Conservation (phyloP, 2,329 filamentous ascomycete genomes). For the Penicillium concentricum region DNA sequence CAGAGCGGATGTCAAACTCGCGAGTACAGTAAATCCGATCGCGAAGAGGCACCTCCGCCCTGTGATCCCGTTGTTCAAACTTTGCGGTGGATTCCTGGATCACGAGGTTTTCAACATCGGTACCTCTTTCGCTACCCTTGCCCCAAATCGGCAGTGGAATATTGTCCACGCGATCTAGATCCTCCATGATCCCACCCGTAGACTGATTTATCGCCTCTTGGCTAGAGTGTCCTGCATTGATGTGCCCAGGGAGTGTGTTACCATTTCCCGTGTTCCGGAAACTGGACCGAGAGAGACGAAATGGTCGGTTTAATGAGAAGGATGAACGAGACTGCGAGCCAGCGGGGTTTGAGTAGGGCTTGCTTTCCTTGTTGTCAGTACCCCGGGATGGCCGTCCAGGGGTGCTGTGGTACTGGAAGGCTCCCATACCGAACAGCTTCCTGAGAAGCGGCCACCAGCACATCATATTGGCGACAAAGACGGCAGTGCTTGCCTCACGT, state of each 20-base stretch:
- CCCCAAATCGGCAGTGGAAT: not conserved
- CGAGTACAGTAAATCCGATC: not conserved
- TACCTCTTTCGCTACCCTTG: not conserved
- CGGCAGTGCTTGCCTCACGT: constrained; percentile 39
- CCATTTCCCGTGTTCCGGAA: not conserved
- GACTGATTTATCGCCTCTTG: not conserved
- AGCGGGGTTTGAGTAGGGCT: not conserved
- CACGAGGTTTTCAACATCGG: not conserved
- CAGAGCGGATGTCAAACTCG: not conserved
- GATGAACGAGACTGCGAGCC: not conserved
- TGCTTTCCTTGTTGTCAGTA: constrained; percentile 8
- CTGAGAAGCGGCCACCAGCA: constrained; percentile 32
- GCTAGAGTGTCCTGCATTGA: not conserved
- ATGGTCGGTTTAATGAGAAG: not conserved
- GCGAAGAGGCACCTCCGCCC: not conserved
- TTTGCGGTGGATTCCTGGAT: not conserved
- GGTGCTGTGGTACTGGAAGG: constrained; percentile 27
- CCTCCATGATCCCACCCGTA: not conserved
- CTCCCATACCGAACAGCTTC: constrained; percentile 28
- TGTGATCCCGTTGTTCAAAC: not conserved
- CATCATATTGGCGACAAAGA: constrained; percentile 49
- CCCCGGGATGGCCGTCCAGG: constrained; percentile 16
- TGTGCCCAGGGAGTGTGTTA: not conserved
- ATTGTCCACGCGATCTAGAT: not conserved
- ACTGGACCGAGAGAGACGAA: not conserved